Conservation (phyloP, 805 yeast species). For the Candida sakaeoensis region DNA sequence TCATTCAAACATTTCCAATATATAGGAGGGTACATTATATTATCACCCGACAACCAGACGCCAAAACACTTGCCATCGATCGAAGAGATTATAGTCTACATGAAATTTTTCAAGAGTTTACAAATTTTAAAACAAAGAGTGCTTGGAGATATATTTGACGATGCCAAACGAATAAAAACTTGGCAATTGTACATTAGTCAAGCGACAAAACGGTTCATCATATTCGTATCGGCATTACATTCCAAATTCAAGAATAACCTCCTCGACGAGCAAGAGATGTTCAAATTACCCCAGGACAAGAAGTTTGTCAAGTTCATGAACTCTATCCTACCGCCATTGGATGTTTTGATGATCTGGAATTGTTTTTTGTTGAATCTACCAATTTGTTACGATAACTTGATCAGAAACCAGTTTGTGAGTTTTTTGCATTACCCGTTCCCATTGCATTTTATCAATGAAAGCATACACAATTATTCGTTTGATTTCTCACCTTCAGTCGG, state of each 20-base stretch:
- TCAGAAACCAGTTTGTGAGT: background rate
- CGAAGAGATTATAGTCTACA: background rate
- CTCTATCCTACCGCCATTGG: slow-evolving; percentile 1
- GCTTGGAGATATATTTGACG: slow-evolving; percentile 2
- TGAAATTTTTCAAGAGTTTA: background rate
- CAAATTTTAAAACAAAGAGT: background rate
- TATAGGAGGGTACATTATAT: background rate
- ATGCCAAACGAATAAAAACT: background rate
- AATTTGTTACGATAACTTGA: background rate
- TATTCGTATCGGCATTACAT: slow-evolving; percentile 1
- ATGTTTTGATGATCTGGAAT: slow-evolving; percentile 1
- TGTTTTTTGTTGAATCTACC: background rate
- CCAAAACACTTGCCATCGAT: background rate
- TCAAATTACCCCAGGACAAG: background rate
- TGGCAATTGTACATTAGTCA: slow-evolving; percentile 2
- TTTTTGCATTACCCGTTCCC: slow-evolving; percentile 5
- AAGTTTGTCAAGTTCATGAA: background rate
- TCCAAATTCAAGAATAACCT: background rate
- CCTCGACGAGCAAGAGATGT: background rate
- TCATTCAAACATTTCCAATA: slow-evolving; percentile 1
- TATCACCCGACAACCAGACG: background rate
- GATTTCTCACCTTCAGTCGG: background rate
- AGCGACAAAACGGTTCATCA: slow-evolving; percentile 1
- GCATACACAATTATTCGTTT: slow-evolving; percentile 4
- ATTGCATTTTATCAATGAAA: background rate